These are phyloP conservation scores for Stephania cephalantha DNA, from an alignment of 164 flowering plant species.

Conservation along the genomic window DNA sequence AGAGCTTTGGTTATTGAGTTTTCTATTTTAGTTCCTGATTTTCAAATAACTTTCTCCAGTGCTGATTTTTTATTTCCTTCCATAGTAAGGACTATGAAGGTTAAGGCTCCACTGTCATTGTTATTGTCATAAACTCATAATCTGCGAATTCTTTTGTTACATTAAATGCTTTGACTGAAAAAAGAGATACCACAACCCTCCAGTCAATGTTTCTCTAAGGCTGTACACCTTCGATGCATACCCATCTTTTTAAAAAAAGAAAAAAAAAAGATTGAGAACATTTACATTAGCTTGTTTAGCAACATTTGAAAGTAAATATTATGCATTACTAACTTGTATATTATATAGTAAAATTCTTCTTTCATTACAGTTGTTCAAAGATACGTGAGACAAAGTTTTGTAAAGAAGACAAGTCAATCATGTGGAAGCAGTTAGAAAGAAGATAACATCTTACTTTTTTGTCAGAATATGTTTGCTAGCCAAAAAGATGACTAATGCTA, in stretches of 20 bases:
- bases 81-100: not conserved
- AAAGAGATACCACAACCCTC: not conserved
- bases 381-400: not conserved
- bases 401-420: not conserved
- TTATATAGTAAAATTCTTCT: not conserved
- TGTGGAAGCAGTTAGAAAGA: not conserved
- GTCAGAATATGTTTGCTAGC: no score
- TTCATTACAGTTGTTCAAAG: not conserved
- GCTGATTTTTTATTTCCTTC: no score
- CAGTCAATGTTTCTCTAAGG: not conserved
- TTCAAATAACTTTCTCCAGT: no score
- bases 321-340: not conserved
- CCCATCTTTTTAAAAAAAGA: no score
- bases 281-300: not conserved
- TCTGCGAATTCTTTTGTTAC: not conserved
- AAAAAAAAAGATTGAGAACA: not conserved
- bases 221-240: not conserved
- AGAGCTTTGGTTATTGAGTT: no score
- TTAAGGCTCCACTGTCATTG: not conserved
- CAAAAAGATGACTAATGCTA: no score
- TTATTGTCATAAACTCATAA: not conserved
- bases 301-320: not conserved
- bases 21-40: no score
- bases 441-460: not conserved
- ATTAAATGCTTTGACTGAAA: not conserved